phyloP scores from a whole-genome alignment of 2,329 filamentous ascomycete species.

The Ophiostoma sp. region DNA sequence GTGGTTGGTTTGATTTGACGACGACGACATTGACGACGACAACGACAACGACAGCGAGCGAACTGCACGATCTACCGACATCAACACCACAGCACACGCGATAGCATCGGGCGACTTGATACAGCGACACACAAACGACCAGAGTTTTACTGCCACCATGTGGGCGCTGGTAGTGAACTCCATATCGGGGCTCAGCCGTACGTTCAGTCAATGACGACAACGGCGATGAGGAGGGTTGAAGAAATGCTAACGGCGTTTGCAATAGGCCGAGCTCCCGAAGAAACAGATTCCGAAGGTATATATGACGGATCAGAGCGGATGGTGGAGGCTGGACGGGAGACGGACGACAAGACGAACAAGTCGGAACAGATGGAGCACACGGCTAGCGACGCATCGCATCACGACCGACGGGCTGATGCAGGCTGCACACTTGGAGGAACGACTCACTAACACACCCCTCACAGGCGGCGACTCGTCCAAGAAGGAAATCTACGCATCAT shows the following conservation, averaged over 20 bases:
- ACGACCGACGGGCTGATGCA: neutral
- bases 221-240: neutral
- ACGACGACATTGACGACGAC: neutral
- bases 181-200: constrained; percentile 13
- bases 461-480: constrained; percentile 71
- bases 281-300: constrained; percentile 44
- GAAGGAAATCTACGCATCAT: constrained; percentile 93
- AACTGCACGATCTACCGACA: neutral
- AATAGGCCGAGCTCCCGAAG: constrained; percentile 42
- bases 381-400: constrained; percentile 20
- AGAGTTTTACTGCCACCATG: neutral
- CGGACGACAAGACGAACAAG: neutral
- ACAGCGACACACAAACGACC: neutral
- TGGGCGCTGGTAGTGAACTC: constrained; percentile 15
- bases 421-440: neutral
- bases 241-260: constrained; percentile 13
- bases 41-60: neutral
- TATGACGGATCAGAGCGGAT: neutral
- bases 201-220: neutral
- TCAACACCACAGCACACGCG: neutral
- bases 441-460: constrained; percentile 23
- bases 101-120: neutral
- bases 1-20: neutral
- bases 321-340: neutral
- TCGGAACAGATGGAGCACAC: neutral